Evolutionary conservation across 768 basidiomycete species (phyloP), one percentile per base, ranked within the genome.

Genomic region (Trametes cinnabarina): DNA sequence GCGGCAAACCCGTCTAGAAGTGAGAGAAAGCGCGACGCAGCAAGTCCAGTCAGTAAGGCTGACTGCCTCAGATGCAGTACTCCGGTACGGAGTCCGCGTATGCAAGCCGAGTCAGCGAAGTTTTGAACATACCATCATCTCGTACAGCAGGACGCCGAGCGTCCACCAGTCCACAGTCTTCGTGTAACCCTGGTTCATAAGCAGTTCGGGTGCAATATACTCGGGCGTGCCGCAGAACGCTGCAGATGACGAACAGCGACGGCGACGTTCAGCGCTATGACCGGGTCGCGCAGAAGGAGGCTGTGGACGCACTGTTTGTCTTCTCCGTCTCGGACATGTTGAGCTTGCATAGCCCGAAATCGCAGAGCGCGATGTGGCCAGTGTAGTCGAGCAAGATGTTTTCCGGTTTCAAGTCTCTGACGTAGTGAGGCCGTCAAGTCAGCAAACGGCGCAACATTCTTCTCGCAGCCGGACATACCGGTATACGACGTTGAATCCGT

Each of bases 121-220:
- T 7, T 32, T 32, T n/a, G n/a, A 37, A 66, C 76, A 22, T 53
- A 87, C 90, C 90, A 92, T 92, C 90, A 98, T 96, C 75, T 99
- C 96, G 68, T 93, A 98, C 42, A 98, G 80, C 51, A 99, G 80
- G 19, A 98, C 95, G 34, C 96, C 97, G 4, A 98, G 79, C 0
- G 96, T 98, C 96, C 92, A 95, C 96, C 96, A 99, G 68, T 99
- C 96, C 15, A 99, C 97, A 0, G 96, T 97, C 69, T 95, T 95
- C 4, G 94, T 96, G 74, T 99, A 98, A 1, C 97, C 96, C 67
- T 93, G 90, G 61, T 91, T 97, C 70, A 95, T 93, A 61, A 99
- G 83, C 35, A 99, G 83, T 71, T 99, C 96, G 0, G 96, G 96
- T 8, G 95, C 94, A 66, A 98, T 98, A 73, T 98, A 98, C 72